Evolutionary conservation across 768 basidiomycete species (phyloP).

Genomic region (Termitomyces sp.): DNA sequence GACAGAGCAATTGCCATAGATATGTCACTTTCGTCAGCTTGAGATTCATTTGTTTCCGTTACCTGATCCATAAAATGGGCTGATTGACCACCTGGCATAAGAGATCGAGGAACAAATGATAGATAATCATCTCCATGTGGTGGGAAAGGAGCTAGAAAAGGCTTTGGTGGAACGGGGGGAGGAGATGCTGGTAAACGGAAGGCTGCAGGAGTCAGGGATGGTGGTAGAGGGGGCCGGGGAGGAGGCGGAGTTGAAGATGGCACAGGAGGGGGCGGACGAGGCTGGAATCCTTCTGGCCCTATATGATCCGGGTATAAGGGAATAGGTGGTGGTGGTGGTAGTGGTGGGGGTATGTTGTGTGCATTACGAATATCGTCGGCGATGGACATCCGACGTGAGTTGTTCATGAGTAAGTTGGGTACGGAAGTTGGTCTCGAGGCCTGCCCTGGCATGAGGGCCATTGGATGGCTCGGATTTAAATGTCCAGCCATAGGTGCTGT

Average conservation of each 20-base stretch:
- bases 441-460: constrained; percentile 16
- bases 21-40: constrained; percentile 34
- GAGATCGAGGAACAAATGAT: background rate
- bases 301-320: constrained; percentile 28
- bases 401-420: constrained; percentile 17
- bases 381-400: constrained; percentile 10
- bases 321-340: constrained; percentile 11
- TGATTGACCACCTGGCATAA: constrained; percentile 1
- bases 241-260: constrained; percentile 14
- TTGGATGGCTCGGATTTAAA: constrained; percentile 12
- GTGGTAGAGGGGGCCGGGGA: constrained; percentile 21
- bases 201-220: background rate
- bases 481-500: constrained; percentile 16
- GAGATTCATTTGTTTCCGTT: constrained; percentile 13
- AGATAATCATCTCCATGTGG: background rate
- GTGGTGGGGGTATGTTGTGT: constrained; percentile 2
- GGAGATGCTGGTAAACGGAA: constrained; percentile 16
- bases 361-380: constrained; percentile 13
- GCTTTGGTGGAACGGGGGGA: constrained; percentile 38
- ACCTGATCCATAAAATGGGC: background rate
- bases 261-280: constrained; percentile 19
- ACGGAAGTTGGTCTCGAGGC: constrained; percentile 15
- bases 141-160: constrained; percentile 10
- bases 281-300: constrained; percentile 23
- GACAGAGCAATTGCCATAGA: constrained; percentile 43